Percentiles rank a stretch among this genome's conserved stretches.
phyloP scores from a whole-genome alignment of 768 basidiomycete genomes.

The Pleurotus tuoliensis region DNA sequence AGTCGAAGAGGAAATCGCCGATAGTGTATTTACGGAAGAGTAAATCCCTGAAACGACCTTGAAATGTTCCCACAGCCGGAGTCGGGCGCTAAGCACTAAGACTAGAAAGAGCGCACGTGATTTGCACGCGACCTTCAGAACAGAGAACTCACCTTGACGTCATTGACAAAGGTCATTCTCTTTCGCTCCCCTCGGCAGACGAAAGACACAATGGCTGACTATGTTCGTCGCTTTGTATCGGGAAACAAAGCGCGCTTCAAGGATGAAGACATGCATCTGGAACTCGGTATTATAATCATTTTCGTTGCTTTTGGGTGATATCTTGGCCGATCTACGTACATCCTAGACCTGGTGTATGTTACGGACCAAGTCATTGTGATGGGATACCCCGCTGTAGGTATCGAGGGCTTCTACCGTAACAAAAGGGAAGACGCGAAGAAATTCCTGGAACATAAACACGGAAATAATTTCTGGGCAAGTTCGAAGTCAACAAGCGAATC shows the following conservation, averaged over 20 bases:
- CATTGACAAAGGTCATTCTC: too few species aligned
- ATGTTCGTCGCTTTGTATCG: constrained; percentile 72
- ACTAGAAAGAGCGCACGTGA: too few species aligned
- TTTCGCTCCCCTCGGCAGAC: too few species aligned
- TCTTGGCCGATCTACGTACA: background rate
- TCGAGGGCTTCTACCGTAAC: constrained; percentile 82
- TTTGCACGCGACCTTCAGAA: too few species aligned
- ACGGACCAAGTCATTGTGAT: constrained; percentile 74
- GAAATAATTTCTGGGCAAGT: constrained; percentile 62
- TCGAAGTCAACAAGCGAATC: background rate
- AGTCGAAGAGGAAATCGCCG: background rate
- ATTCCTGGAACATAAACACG: constrained; percentile 72
- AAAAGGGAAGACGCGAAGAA: constrained; percentile 67
- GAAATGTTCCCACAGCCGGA: too few species aligned
- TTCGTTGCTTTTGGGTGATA: constrained; percentile 2
- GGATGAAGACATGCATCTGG: constrained; percentile 62
- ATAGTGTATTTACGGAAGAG: background rate
- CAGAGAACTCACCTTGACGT: too few species aligned
- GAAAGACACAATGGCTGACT: constrained; percentile 48
- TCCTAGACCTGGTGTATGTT: constrained; percentile 59
- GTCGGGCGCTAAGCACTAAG: too few species aligned
- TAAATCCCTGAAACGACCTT: background rate
- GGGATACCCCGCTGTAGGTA: constrained; percentile 81
- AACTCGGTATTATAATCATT: constrained; percentile 48
- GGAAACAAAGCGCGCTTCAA: constrained; percentile 76